Percentiles rank a stretch among this genome's conserved stretches.
phyloP scores from a whole-genome alignment of 1,284 basidiomycete species.

The Sporisorium iseilematis-ciliati region DNA sequence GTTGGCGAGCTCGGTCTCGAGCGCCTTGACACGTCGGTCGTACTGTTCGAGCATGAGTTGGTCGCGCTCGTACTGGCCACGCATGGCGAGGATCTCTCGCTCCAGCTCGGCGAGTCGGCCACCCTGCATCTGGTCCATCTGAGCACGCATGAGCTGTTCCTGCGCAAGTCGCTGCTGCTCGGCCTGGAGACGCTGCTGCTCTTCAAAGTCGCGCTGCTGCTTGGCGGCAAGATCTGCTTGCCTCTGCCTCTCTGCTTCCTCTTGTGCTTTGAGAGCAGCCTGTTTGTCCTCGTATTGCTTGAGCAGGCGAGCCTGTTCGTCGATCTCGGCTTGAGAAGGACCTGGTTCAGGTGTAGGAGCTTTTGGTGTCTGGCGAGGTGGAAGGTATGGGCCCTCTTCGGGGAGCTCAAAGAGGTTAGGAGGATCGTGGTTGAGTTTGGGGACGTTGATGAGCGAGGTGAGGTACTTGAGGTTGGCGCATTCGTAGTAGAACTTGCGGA shows the following conservation, averaged over 20 bases:
- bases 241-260: slow-evolving; percentile 84
- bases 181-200: slow-evolving; percentile 86
- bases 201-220: slow-evolving; percentile 90
- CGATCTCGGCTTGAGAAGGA: slow-evolving; percentile 76
- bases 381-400: slow-evolving; percentile 62
- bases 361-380: slow-evolving; percentile 57
- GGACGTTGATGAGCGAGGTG: slow-evolving; percentile 69
- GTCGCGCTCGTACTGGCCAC: slow-evolving; percentile 97
- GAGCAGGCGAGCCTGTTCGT: slow-evolving; percentile 92
- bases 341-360: slow-evolving; percentile 56
- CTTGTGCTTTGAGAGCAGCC: slow-evolving; percentile 80
- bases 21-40: slow-evolving; percentile 93
- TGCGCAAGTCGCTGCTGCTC: slow-evolving; percentile 89
- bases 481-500: slow-evolving; percentile 70
- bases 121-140: slow-evolving; percentile 77
- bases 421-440: slow-evolving; percentile 68
- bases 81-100: slow-evolving; percentile 89
- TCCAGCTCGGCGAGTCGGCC: slow-evolving; percentile 82
- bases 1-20: slow-evolving; percentile 89
- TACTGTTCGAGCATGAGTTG: slow-evolving; percentile 99
- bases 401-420: slow-evolving; percentile 68
- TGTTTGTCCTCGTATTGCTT: slow-evolving; percentile 98
- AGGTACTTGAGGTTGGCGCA: slow-evolving; percentile 69
- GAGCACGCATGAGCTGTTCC: slow-evolving; percentile 82
- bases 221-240: slow-evolving; percentile 82